phyloP scores from a whole-genome alignment of 352 stramenopile species.

The Globisporangium irregulare region DNA sequence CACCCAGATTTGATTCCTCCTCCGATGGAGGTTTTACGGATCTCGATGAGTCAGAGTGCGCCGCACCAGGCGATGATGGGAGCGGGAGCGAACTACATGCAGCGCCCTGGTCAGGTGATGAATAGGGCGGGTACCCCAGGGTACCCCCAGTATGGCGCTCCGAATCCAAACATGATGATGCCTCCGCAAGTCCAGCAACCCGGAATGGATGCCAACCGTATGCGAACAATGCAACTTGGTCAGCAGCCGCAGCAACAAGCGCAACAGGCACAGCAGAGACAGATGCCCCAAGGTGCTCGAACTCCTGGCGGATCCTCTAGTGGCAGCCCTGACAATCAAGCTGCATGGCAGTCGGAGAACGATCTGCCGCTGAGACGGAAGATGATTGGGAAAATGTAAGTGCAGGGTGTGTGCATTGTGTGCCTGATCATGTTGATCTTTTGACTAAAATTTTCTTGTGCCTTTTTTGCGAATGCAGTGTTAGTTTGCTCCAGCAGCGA shows the following conservation, averaged over 20 bases:
- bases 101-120: constrained; percentile 59
- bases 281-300: constrained; percentile 40
- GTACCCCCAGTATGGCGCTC: constrained; percentile 56
- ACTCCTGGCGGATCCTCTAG: constrained; percentile 34
- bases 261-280: not conserved
- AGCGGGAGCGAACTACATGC: constrained; percentile 57
- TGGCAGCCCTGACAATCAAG: constrained; percentile 44
- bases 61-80: constrained; percentile 64
- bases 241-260: constrained; percentile 22
- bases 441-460: constrained; percentile 6
- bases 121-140: constrained; percentile 41
- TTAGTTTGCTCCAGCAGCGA: constrained; percentile 95
- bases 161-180: constrained; percentile 73
- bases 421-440: not conserved
- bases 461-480: constrained; percentile 33
- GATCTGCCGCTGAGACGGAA: constrained; percentile 81
- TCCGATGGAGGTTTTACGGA: constrained; percentile 83
- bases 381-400: constrained; percentile 91
- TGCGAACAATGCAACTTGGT: constrained; percentile 36
- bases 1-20: constrained; percentile 84
- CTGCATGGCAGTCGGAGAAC: constrained; percentile 86
- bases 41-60: constrained; percentile 74
- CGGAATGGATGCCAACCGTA: constrained; percentile 37
- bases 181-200: constrained; percentile 30
- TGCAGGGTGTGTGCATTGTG: constrained; percentile 1